Evolutionary conservation across 306 rosid genomes (phyloP), one percentile per base, ranked within the genome.

Genomic region (apple (Malus domestica)): DNA sequence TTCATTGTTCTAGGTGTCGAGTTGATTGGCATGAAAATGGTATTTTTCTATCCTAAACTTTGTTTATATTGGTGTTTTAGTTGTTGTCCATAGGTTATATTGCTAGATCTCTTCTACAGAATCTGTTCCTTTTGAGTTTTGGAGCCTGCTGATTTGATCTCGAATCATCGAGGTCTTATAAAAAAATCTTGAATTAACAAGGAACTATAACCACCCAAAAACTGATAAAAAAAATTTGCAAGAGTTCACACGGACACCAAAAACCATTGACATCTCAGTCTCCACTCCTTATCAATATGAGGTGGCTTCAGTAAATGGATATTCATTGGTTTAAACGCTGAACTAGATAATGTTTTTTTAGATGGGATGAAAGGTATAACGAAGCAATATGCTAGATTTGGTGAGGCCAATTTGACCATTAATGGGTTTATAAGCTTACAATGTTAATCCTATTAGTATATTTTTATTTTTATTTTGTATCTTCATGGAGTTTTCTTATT

Each of bases 1-100:
- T 92, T 86, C 99, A 92, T 79, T 95, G 97, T 68, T 95, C 97
- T 75, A 87, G 97, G 71, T 95, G 99, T 70, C 97, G 97, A 12
- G 85, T 95, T 8, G 97, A 95, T 72, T 95, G 87, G 81, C 99
- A 95, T 83, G 91, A 83, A 83, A 87, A 90, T 82, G 97, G 97
- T 92, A 88, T 79, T 30, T 38, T 44, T 70, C 22, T 44, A 18
- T 45, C n/a, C 15, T 33, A 30, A 55, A 9, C 20, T 79, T 72
- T n/a, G n/a, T 38, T 6, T 49, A 18, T 8, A 23, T 38, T 61
- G 38, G 55, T 27, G 59, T 54, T 76, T 67, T 18, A 57, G 38
- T 27, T 16, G 29, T 51, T 60, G 2, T 68, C 52, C 20, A 35
- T 71, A 33, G 46, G 40, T 4, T 65, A 5, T 15, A n/a, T 20